These are phyloP conservation scores for Tricharina praecox DNA, from an alignment of 495 filamentous ascomycete species.

Conservation along the genomic window DNA sequence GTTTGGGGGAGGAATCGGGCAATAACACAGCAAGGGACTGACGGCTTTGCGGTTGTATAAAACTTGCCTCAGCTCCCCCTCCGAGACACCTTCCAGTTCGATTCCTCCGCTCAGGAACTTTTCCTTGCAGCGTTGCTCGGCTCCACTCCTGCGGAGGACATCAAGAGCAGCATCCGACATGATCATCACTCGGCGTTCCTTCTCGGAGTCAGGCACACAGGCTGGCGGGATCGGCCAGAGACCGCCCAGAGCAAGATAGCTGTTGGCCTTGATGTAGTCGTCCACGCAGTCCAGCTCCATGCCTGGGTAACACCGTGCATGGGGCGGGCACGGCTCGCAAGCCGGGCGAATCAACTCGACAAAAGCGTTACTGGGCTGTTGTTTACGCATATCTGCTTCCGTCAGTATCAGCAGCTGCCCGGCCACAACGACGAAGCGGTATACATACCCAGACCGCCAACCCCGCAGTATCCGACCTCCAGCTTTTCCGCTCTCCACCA, in stretches of 20 bases:
- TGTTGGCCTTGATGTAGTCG: constrained; percentile 69
- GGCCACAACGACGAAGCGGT: background rate
- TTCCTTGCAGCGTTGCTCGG: constrained; percentile 80
- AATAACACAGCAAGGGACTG: constrained; percentile 24
- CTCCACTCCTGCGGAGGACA: constrained; percentile 67
- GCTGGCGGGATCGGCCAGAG: constrained; percentile 70
- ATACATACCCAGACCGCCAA: constrained; percentile 44
- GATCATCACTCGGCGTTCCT: constrained; percentile 65
- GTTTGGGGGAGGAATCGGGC: background rate
- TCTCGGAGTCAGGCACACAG: constrained; percentile 91
- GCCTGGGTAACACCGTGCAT: constrained; percentile 72
- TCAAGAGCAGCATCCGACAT: constrained; percentile 80
- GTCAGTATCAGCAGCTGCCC: background rate
- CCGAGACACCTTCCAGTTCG: constrained; percentile 20
- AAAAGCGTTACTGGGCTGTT: background rate
- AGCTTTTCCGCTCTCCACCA: constrained; percentile 92
- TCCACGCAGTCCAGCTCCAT: constrained; percentile 64
- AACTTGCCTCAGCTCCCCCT: constrained; percentile 27
- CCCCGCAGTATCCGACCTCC: constrained; percentile 83
- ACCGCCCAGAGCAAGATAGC: constrained; percentile 68
- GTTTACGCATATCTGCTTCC: background rate
- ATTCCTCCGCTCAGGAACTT: constrained; percentile 19
- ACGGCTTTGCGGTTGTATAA: constrained; percentile 28
- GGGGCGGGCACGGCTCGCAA: constrained; percentile 81
- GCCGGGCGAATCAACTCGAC: constrained; percentile 46